phyloP scores from a whole-genome alignment of 352 stramenopile species.

The Phytophthora sp. region DNA sequence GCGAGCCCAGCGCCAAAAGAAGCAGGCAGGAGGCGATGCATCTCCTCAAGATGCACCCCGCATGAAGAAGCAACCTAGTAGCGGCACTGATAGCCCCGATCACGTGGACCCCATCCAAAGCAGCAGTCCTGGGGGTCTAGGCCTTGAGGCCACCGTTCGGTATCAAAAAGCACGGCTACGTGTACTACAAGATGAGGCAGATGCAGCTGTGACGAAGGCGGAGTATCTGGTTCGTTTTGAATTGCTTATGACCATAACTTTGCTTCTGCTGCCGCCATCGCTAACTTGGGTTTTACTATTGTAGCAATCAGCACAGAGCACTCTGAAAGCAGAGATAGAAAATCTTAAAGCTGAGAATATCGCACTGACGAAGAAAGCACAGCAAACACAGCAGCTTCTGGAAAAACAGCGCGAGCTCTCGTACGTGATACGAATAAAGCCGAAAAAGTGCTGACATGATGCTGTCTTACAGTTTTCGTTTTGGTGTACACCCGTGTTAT shows the following conservation, averaged over 20 bases:
- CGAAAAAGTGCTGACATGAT: no score
- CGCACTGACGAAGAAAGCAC: constrained; percentile 57
- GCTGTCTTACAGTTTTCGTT: constrained; percentile 4
- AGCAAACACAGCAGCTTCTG: constrained; percentile 71
- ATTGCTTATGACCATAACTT: background rate
- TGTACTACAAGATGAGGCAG: constrained; percentile 74
- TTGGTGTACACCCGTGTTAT: no score
- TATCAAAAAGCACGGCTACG: constrained; percentile 80
- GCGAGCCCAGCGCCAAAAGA: constrained; percentile 19
- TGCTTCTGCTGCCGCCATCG: background rate
- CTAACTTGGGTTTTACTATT: background rate
- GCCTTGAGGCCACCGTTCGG: constrained; percentile 64
- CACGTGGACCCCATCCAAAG: background rate
- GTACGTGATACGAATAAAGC: constrained; percentile 38
- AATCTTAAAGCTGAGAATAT: constrained; percentile 54
- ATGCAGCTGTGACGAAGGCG: constrained; percentile 38
- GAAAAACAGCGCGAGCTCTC: constrained; percentile 82
- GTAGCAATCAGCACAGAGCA: constrained; percentile 46
- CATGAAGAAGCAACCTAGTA: constrained; percentile 11
- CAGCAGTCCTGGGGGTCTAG: constrained; percentile 42
- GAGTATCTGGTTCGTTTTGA: constrained; percentile 53
- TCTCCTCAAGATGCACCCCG: constrained; percentile 15
- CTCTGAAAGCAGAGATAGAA: constrained; percentile 51
- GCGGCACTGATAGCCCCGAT: background rate
- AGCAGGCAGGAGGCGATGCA: background rate